Conservation (phyloP, 2,329 filamentous ascomycete species). For the Podosphaera aphanis region DNA sequence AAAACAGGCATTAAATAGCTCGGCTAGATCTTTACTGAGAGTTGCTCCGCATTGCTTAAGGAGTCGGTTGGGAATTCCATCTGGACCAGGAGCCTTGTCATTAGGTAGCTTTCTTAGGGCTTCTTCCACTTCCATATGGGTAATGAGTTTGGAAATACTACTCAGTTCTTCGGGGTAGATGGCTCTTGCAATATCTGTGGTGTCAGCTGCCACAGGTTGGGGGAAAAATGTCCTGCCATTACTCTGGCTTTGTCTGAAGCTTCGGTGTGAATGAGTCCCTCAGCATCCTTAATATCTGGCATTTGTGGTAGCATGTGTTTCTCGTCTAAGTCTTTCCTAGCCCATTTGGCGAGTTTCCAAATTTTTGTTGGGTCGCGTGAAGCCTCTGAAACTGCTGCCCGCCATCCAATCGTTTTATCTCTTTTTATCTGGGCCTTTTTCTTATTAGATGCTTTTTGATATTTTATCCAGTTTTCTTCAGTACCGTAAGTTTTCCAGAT, state of each 20-base stretch:
- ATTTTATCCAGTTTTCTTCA: no score
- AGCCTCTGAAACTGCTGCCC: background rate
- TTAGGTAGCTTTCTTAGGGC: background rate
- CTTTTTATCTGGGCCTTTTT: background rate
- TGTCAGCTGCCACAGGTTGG: background rate
- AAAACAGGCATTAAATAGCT: background rate
- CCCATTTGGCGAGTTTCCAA: background rate
- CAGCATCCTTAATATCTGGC: background rate
- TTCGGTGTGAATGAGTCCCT: background rate
- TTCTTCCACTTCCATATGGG: background rate
- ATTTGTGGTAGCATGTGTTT: conserved; percentile 1
- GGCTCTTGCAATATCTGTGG: no score
- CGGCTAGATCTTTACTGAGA: background rate
- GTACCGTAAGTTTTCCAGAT: no score
- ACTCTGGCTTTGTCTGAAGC: background rate
- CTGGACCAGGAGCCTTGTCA: background rate
- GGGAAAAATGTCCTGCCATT: background rate
- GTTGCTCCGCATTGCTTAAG: background rate
- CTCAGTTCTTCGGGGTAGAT: no score
- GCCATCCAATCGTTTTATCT: background rate
- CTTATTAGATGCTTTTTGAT: no score
- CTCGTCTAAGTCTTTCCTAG: background rate
- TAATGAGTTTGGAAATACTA: background rate
- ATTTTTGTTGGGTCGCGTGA: background rate
- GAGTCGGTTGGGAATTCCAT: background rate